Evolutionary conservation across 148 eudicot genomes (phyloP).

Genomic region (Nepenthes mirabilis): DNA sequence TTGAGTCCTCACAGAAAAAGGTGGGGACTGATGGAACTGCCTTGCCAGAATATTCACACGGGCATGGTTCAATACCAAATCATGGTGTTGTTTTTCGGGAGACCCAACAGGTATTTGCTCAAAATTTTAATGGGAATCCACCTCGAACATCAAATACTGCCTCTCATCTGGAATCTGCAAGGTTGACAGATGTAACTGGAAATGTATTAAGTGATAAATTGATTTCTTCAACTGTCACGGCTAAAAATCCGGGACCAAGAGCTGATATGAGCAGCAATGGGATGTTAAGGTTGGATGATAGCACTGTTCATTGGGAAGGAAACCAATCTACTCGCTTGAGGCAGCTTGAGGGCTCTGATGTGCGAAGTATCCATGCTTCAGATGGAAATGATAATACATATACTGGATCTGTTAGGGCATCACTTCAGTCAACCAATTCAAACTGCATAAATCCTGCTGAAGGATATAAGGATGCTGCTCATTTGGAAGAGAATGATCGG

Average conservation of each 20-base stretch:
- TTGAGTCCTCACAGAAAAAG: constrained; percentile 44
- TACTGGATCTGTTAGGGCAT: constrained; percentile 11
- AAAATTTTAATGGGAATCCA: constrained; percentile 24
- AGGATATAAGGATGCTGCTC: constrained; percentile 9
- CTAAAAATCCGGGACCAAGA: constrained; percentile 15
- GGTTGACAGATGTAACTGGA: constrained; percentile 18
- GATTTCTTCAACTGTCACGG: constrained; percentile 13
- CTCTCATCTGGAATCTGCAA: constrained; percentile 15
- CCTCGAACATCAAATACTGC: constrained; percentile 16
- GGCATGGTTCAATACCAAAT: constrained; percentile 20
- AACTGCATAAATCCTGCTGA: constrained; percentile 13
- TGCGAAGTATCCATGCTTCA: constrained; percentile 7
- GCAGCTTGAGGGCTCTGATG: constrained; percentile 13
- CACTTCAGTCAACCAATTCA: constrained; percentile 9
- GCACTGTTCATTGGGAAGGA: constrained; percentile 11
- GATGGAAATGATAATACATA: constrained; percentile 12
- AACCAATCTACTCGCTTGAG: constrained; percentile 15
- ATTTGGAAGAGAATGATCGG: constrained; percentile 13
- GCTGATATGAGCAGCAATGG: constrained; percentile 16
- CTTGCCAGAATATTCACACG: constrained; percentile 33
- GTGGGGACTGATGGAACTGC: constrained; percentile 35
- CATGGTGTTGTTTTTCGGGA: constrained; percentile 22
- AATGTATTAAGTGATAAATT: constrained; percentile 13
- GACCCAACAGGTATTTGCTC: constrained; percentile 16
- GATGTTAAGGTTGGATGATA: constrained; percentile 21